Conservation (phyloP, 83 land plant species). For the Larix sibirica region DNA sequence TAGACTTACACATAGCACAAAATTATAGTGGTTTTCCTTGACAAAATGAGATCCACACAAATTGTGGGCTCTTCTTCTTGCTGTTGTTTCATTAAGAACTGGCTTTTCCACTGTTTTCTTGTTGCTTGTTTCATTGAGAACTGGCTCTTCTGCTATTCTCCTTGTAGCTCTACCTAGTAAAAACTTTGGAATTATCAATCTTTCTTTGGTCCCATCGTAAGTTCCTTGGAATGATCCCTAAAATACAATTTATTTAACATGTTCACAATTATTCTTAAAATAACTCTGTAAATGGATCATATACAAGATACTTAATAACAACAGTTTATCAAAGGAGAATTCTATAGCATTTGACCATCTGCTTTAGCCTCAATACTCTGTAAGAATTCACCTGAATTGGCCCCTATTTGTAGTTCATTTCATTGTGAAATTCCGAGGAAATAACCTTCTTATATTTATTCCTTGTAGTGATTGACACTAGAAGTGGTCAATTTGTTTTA, state of each 20-base stretch:
- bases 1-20: too few relatives aligned
- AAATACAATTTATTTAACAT: not conserved
- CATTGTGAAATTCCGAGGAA: not conserved
- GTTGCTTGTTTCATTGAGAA: too few relatives aligned
- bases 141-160: too few relatives aligned
- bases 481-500: not conserved
- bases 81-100: too few relatives aligned
- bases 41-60: too few relatives aligned
- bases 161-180: too few relatives aligned
- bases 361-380: conserved; percentile 69
- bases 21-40: too few relatives aligned
- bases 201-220: conserved; percentile 55
- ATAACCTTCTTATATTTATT: not conserved
- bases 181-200: too few relatives aligned
- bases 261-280: not conserved
- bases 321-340: conserved; percentile 74
- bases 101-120: too few relatives aligned
- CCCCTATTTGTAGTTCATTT: not conserved
- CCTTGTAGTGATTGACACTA: not conserved
- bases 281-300: not conserved
- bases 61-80: too few relatives aligned
- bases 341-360: conserved; percentile 46
- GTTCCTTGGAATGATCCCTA: not conserved
- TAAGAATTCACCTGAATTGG: conserved; percentile 26
- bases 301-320: conserved; percentile 61